Base-by-base conservation (phyloP, 306 rosid genomes). In the Vigna nakashimae region DNA sequence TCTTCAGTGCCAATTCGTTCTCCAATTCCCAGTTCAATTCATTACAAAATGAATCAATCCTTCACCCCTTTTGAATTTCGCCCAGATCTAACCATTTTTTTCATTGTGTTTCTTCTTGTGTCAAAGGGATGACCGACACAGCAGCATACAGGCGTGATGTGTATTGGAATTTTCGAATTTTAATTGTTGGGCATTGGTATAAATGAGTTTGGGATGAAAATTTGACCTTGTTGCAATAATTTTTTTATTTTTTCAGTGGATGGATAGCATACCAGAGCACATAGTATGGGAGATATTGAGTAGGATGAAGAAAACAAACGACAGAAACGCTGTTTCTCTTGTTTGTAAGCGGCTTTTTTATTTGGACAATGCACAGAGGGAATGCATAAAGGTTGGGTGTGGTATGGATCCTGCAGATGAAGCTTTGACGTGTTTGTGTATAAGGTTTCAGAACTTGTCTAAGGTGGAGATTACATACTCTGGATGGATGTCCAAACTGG, bases 401-500 rank as follows among this genome's bases (percentile, higher is more conserved):
- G 97, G 97, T 74, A 88, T 94, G 87, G 87, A 92, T 80, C 98
- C 98, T 73, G 93, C 96, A 8, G 88, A 90, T 80, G 90, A 87
- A 79, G 97, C 96, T 14, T 80, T 92, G 86, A 80, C 86, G 14
- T 83, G 86, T 50, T 74, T 94, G 4, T 94, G 98, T 60, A 82
- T 43, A 69, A 82, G 98, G 88, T 94, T 94, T 82, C 60, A 53
- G 3, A 89, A 83, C 64, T 84, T 94, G 87, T 84, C 85, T 13
- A 81, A 77, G 82, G 86, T 94, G 0, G 97, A 94, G 86, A 90
- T 94, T 24, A 82, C 85, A 18, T 92, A 94, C 65, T 79, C 94
- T 20, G 97, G 98, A 69, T 92, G 98, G 98, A 90, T 94, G 96
- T 94, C 97, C 6, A 90, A 92, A 71, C 77, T 92, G 46, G 97